A percentile compares a stretch with the other conserved stretches of the same genome.
phyloP scores from a whole-genome alignment of 805 yeast species.

The Hanseniaspora clermontiae region DNA sequence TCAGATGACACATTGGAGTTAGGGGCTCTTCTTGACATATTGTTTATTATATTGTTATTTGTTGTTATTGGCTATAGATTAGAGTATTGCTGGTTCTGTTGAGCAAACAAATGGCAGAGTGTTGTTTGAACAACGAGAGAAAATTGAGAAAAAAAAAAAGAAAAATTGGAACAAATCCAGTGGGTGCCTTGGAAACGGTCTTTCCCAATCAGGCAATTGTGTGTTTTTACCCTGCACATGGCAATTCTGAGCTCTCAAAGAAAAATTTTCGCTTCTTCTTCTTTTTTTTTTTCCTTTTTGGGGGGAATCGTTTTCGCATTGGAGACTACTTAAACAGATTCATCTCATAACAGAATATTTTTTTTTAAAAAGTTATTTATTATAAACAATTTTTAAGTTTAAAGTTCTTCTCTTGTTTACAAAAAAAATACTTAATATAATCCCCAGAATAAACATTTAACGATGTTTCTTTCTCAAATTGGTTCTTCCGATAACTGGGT shows the following conservation, averaged over 20 bases:
- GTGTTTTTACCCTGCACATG: background rate
- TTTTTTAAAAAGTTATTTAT: no score
- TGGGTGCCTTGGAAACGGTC: background rate
- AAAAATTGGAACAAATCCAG: no score
- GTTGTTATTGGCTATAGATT: no score
- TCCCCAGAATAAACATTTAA: background rate
- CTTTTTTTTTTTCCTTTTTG: background rate
- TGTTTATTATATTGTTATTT: no score
- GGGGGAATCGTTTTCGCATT: background rate
- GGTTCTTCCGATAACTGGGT: conserved; percentile 13
- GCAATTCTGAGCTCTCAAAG: background rate
- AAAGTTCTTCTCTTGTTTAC: background rate
- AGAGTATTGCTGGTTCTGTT: no score
- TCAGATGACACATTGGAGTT: conserved; percentile 31
- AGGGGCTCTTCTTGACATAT: conserved; percentile 8
- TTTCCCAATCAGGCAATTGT: background rate
- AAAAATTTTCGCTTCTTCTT: background rate
- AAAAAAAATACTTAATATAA: background rate
- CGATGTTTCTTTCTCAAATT: background rate
- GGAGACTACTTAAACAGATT: background rate
- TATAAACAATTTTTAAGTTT: no score
- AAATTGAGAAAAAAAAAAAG: background rate
- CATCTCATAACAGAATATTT: background rate
- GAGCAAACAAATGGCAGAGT: no score
- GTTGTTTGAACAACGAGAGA: no score